A percentile compares a stretch with the other conserved stretches of the same genome.
Conservation (phyloP, 1,284 basidiomycete genomes). For the Sanguinoderma infundibulare region DNA sequence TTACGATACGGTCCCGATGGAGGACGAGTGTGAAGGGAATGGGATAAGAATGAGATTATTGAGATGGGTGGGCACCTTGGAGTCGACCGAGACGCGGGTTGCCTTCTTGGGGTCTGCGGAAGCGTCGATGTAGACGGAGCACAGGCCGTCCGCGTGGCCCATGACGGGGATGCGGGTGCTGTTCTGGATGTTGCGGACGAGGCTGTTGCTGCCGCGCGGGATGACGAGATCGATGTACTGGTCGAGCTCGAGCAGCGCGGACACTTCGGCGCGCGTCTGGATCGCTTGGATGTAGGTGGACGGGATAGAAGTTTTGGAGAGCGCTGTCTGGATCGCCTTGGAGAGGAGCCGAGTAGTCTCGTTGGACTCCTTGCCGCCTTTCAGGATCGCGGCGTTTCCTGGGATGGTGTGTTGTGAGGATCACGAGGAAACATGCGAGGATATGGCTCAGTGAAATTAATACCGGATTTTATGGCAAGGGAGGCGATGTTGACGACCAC, state of each 20-base stretch:
- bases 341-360: constrained; percentile 79
- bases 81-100: constrained; percentile 83
- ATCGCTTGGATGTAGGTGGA: constrained; percentile 89
- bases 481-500: constrained; percentile 98
- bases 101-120: constrained; percentile 82
- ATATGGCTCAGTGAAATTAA: constrained; percentile 25
- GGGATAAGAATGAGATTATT: too few species aligned
- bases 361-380: constrained; percentile 95
- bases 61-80: constrained; percentile 68
- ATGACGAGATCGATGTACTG: constrained; percentile 97
- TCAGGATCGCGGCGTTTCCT: constrained; percentile 95
- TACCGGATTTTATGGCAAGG: constrained; percentile 95
- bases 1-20: background rate
- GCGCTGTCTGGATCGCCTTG: constrained; percentile 79
- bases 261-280: constrained; percentile 92
- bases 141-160: constrained; percentile 98
- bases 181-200: constrained; percentile 90
- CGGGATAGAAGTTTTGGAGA: constrained; percentile 77
- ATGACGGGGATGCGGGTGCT: constrained; percentile 95
- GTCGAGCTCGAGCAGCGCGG: constrained; percentile 85
- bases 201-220: constrained; percentile 91
- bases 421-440: background rate
- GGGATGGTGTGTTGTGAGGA: background rate
- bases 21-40: background rate
- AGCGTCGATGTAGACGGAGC: constrained; percentile 89